These are phyloP conservation scores for Plectosphaerella sp. DNA, from an alignment of 2,329 filamentous ascomycete genomes.

Conservation along the genomic window DNA sequence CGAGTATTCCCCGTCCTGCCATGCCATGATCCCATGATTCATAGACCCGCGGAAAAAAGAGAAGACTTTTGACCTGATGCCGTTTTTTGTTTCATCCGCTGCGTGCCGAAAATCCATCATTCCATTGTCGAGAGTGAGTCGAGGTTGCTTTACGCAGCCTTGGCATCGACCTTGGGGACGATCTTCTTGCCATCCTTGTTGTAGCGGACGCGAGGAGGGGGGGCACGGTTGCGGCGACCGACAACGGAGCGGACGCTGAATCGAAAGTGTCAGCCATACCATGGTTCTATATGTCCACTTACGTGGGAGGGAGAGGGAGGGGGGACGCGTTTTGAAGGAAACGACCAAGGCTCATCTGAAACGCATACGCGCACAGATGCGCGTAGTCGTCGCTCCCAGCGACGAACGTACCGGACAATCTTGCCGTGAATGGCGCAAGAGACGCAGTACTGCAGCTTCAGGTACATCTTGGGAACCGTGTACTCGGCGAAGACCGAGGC, in stretches of 20 bases:
- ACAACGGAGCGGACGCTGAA: conserved; percentile 90
- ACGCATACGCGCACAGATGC: conserved; percentile 36
- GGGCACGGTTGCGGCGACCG: conserved; percentile 97
- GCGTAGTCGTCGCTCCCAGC: conserved; percentile 55
- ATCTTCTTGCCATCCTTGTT: conserved; percentile 99
- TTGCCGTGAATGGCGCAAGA: conserved; percentile 99
- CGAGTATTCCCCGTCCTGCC: conserved; percentile 2
- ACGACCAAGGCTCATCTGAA: conserved; percentile 60
- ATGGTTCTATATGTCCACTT: not conserved
- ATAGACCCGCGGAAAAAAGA: not conserved
- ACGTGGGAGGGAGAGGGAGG: not conserved
- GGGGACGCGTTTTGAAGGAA: conserved; percentile 20
- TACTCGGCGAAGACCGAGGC: conserved; percentile 99
- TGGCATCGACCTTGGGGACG: conserved; percentile 75
- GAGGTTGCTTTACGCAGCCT: conserved; percentile 34
- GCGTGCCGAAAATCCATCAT: not conserved
- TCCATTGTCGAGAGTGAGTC: too few species aligned
- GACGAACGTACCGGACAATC: conserved; percentile 95
- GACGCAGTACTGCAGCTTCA: conserved; percentile 99
- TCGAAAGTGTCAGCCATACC: not conserved
- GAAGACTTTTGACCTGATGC: not conserved
- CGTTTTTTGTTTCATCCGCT: conserved; percentile 1
- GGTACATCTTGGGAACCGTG: conserved; percentile 99
- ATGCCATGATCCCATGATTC: conserved; percentile 6
- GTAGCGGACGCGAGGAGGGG: conserved; percentile 95